Percentiles rank a stretch among this genome's conserved stretches.
phyloP scores from a whole-genome alignment of 2,329 filamentous ascomycete species.

The Nothophaeocryptopus gaeumannii region DNA sequence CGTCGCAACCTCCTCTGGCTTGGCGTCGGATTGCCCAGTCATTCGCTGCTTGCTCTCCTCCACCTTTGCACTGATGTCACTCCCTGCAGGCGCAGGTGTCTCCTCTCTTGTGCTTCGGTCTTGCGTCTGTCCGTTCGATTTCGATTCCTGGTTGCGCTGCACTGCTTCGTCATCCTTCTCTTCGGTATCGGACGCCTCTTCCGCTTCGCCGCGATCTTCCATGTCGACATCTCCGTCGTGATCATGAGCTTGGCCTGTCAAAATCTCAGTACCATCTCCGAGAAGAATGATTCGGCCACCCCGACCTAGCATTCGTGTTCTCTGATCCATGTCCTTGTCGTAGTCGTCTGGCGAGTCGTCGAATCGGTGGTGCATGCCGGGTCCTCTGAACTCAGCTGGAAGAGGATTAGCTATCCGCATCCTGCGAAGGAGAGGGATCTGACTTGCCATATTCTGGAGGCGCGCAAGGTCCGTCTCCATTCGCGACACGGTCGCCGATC shows the following conservation, averaged over 20 bases:
- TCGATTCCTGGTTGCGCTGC: conserved; percentile 55
- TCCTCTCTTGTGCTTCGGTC: conserved; percentile 48
- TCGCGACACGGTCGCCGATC: conserved; percentile 88
- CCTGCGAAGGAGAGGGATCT: conserved; percentile 18
- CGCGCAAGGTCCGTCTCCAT: conserved; percentile 95
- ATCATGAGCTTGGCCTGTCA: conserved; percentile 65
- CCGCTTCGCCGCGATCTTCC: conserved; percentile 67
- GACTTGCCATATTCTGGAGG: conserved; percentile 98
- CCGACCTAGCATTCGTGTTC: conserved; percentile 65
- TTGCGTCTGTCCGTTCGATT: conserved; percentile 27
- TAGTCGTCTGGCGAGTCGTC: conserved; percentile 58
- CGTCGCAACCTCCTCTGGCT: conserved; percentile 25
- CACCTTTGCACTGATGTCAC: conserved; percentile 14
- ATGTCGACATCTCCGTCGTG: conserved; percentile 69
- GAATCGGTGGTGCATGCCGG: conserved; percentile 50
- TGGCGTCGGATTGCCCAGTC: conserved; percentile 10
- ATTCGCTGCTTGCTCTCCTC: conserved; percentile 31
- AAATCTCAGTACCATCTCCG: conserved; percentile 89
- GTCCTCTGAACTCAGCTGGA: conserved; percentile 51
- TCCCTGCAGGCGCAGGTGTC: conserved; percentile 47
- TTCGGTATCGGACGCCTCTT: conserved; percentile 58
- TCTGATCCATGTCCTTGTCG: conserved; percentile 69
- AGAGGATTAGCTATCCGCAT: conserved; percentile 27
- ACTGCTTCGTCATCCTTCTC: conserved; percentile 87
- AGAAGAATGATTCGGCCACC: conserved; percentile 86